Evolutionary conservation across 805 yeast genomes (phyloP).

Genomic region (Priceomyces fermenticarens): DNA sequence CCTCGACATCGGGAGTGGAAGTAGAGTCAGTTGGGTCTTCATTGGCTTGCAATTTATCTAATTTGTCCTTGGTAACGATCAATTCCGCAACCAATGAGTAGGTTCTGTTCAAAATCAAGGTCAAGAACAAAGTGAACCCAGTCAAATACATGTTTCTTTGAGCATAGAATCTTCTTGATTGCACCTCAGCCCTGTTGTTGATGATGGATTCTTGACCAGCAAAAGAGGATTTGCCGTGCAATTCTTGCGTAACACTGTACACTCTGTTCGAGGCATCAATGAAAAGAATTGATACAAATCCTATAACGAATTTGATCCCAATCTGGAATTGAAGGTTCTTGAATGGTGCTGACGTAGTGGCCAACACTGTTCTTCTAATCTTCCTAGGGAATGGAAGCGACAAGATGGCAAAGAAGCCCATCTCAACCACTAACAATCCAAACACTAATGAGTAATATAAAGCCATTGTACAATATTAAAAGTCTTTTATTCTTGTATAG

Average conservation of each 20-base stretch:
- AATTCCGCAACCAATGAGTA: conserved; percentile 76
- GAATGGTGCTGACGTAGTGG: conserved; percentile 65
- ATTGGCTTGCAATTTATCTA: conserved; percentile 32
- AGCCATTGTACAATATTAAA: conserved; percentile 28
- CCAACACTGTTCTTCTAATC: conserved; percentile 65
- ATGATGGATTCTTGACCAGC: conserved; percentile 18
- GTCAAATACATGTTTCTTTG: conserved; percentile 95
- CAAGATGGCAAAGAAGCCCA: conserved; percentile 72
- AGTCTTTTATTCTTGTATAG: background rate
- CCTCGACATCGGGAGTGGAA: conserved; percentile 39
- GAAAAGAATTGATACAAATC: conserved; percentile 79
- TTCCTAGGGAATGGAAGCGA: conserved; percentile 83
- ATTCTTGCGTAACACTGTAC: conserved; percentile 62
- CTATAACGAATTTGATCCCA: conserved; percentile 75
- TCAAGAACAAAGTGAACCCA: conserved; percentile 90
- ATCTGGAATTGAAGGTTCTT: conserved; percentile 68
- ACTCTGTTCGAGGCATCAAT: conserved; percentile 87
- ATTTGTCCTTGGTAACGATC: conserved; percentile 60
- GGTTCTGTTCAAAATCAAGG: conserved; percentile 81
- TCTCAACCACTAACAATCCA: conserved; percentile 71
- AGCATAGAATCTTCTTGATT: conserved; percentile 89
- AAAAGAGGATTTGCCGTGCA: conserved; percentile 29
- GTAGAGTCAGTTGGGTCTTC: conserved; percentile 17
- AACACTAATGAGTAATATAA: conserved; percentile 56
- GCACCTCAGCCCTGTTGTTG: conserved; percentile 74